A percentile compares a stretch with the other conserved stretches of the same genome.
Evolutionary conservation across 2,329 filamentous ascomycete genomes (phyloP).

Genomic region (Cladophialophora immunda): DNA sequence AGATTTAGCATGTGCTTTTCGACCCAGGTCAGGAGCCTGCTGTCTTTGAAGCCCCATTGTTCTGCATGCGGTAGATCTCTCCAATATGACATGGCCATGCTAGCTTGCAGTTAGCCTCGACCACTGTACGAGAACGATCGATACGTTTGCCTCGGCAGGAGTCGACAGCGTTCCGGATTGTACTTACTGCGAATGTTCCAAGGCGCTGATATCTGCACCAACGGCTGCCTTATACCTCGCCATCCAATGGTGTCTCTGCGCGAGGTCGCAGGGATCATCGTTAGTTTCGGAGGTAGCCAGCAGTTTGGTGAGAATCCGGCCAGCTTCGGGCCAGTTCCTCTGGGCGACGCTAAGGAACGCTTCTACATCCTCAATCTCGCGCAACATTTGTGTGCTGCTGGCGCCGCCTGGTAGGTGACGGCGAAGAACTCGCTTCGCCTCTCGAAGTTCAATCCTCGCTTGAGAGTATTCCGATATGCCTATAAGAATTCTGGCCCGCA

Average conservation of each 20-base stretch:
- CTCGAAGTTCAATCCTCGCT: conserved; percentile 13
- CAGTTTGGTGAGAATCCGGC: conserved; percentile 12
- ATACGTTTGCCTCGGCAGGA: not conserved
- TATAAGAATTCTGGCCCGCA: conserved; percentile 5
- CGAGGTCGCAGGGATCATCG: conserved; percentile 2
- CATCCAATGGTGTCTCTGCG: conserved; percentile 26
- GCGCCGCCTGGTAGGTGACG: not conserved
- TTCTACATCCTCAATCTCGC: conserved; percentile 22
- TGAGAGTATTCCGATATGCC: conserved; percentile 15
- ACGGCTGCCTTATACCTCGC: conserved; percentile 3
- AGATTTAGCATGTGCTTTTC: conserved; percentile 27
- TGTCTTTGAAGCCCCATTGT: conserved; percentile 15
- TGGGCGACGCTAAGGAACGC: conserved; percentile 16
- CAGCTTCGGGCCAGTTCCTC: conserved; percentile 4
- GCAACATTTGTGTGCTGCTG: not conserved
- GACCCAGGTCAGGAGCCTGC: conserved; percentile 19
- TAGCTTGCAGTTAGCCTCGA: not conserved
- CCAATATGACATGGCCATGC: conserved; percentile 27
- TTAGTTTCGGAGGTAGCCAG: conserved; percentile 5
- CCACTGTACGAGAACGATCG: not conserved
- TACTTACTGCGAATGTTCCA: conserved; percentile 28
- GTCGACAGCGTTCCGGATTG: not conserved
- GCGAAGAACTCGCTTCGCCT: conserved; percentile 11
- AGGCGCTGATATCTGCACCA: conserved; percentile 5
- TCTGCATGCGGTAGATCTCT: conserved; percentile 5